Conservation (phyloP, 768 basidiomycete genomes). For the Xanthoconium purpureum region DNA sequence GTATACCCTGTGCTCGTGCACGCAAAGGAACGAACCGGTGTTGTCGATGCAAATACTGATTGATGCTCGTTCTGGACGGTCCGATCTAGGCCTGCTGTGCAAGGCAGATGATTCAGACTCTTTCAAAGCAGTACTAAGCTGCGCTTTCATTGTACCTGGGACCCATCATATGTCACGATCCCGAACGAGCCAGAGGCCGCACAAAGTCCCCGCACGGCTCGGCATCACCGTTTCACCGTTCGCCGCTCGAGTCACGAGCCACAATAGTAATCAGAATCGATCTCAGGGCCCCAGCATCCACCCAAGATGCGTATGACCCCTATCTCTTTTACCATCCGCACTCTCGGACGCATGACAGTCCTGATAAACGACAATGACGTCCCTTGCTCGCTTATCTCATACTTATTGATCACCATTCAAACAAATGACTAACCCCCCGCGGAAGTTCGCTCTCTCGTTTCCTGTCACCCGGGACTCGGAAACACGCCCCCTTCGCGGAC, state of each 20-base stretch:
- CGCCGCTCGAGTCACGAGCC: no score
- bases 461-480: background rate
- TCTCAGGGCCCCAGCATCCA: background rate
- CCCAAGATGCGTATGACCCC: background rate
- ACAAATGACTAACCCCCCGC: background rate
- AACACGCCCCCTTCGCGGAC: slow-evolving; percentile 12
- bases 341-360: background rate
- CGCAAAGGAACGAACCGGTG: no score
- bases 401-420: background rate
- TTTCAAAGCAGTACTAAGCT: no score
- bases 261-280: no score
- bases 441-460: background rate
- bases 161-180: background rate
- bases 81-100: background rate
- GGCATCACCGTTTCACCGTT: background rate
- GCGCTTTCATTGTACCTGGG: background rate
- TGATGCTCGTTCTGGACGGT: no score
- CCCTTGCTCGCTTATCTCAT: background rate
- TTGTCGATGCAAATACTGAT: no score
- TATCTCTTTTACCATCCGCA: background rate
- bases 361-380: background rate
- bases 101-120: background rate
- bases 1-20: no score
- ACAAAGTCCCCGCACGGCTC: background rate
- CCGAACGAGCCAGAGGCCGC: no score